Evolutionary conservation across 129 eudicot genomes (phyloP).

Genomic region (Mikania micrantha): DNA sequence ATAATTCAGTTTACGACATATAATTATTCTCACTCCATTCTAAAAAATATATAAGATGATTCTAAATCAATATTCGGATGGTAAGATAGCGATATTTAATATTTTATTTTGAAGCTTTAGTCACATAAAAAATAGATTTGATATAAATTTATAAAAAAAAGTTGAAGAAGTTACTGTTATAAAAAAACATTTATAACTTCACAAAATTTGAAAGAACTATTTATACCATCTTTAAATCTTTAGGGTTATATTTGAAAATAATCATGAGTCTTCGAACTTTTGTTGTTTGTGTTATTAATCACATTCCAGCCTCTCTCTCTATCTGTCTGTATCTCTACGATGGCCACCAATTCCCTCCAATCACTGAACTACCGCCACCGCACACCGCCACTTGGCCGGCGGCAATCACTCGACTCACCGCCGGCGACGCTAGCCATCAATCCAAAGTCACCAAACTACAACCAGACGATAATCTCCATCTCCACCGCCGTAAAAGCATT

Average conservation of each 20-base stretch:
- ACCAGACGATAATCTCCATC: neutral
- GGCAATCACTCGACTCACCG: conserved; percentile 17
- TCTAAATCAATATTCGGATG: too few relatives aligned
- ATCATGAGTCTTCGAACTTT: neutral
- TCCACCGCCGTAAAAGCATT: conserved; percentile 11
- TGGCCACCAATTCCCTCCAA: conserved; percentile 74
- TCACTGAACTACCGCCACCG: conserved; percentile 42
- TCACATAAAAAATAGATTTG: too few relatives aligned
- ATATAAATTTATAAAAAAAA: neutral
- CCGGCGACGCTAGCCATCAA: neutral
- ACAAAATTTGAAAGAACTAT: too few relatives aligned
- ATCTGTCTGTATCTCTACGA: conserved; percentile 4
- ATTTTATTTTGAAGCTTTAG: too few relatives aligned
- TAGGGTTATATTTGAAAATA: neutral
- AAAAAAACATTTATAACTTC: too few relatives aligned
- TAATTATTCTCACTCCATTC: too few relatives aligned
- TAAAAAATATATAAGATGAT: too few relatives aligned
- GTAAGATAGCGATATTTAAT: too few relatives aligned
- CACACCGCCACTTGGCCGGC: conserved; percentile 26
- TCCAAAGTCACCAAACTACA: conserved; percentile 22
- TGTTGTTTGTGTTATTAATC: too few relatives aligned
- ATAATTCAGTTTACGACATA: too few relatives aligned
- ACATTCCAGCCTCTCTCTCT: neutral
- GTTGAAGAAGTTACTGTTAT: too few relatives aligned
- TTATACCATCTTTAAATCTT: neutral